Conservation (phyloP, 2,329 filamentous ascomycete genomes). For the Aspergillus fischeri region DNA sequence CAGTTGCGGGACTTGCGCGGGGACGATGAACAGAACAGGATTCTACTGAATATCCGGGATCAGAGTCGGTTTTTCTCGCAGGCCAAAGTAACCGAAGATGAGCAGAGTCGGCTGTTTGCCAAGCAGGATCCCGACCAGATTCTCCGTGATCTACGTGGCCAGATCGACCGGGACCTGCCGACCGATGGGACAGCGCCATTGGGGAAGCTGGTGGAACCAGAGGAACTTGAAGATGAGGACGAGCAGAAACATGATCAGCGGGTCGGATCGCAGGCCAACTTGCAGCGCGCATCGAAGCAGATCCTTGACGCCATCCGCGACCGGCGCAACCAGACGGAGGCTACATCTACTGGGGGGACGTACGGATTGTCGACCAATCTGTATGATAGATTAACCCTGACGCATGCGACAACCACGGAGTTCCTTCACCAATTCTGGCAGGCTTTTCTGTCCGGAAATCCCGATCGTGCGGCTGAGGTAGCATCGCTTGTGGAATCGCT, state of each 20-base stretch:
- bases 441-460: slow-evolving; percentile 82
- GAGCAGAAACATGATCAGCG: slow-evolving; percentile 50
- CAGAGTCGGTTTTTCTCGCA: slow-evolving; percentile 76
- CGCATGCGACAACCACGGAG: slow-evolving; percentile 89
- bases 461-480: slow-evolving; percentile 74
- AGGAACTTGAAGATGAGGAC: slow-evolving; percentile 57
- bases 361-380: slow-evolving; percentile 48
- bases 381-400: slow-evolving; percentile 64
- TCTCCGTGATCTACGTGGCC: slow-evolving; percentile 59
- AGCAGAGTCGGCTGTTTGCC: slow-evolving; percentile 56
- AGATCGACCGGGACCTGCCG: slow-evolving; percentile 48
- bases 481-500: slow-evolving; percentile 79
- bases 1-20: slow-evolving; percentile 75
- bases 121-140: slow-evolving; percentile 68
- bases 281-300: slow-evolving; percentile 54
- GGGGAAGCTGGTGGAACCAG: slow-evolving; percentile 55
- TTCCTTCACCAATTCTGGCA: slow-evolving; percentile 98
- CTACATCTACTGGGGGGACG: slow-evolving; percentile 34
- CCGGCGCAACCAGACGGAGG: slow-evolving; percentile 47
- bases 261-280: slow-evolving; percentile 66
- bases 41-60: slow-evolving; percentile 83
- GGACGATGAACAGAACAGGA: slow-evolving; percentile 68
- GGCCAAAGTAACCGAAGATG: slow-evolving; percentile 36
- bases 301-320: slow-evolving; percentile 57
- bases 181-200: slow-evolving; percentile 64